Evolutionary conservation across 305 asterid genomes (phyloP), one percentile per base, ranked within the genome.

Genomic region (Lippia alba): DNA sequence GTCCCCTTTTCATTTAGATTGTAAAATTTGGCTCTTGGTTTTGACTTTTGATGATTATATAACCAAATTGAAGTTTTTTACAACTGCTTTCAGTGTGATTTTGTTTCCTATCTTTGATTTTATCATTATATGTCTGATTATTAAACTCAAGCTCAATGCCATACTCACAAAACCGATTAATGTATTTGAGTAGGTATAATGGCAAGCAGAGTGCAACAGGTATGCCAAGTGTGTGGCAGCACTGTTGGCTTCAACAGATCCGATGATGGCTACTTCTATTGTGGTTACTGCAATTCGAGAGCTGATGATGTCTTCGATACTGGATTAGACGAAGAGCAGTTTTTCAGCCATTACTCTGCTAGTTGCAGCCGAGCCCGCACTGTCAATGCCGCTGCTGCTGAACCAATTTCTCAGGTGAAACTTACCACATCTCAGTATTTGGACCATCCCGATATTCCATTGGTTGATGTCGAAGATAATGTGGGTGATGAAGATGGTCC

Each of bases 211-310:
- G 67, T 82, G 54, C 69, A 46, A 30, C 68, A 67, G 75, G 56
- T 11, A 12, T 92, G 97, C 79, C 69, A 74, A 15, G 64, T 58
- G 2, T 92, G 96, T 74, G 86, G 84, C 16, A 67, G 83, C 58
- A 51, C 40, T 71, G 32, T 20, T 12, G 80, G 84, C 46, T 86
- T 85, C 56, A 56, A 48, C 74, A 76, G 16, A 78, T 78, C 36
- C 5, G 89, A 76, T 12, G 96, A 89, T 70, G 94, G 96, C 39
- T 83, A 71, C 79, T 87, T 75, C 67, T 88, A 85, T 51, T 86
- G 96, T 69, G 69, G 56, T 30, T 49, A 66, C 41, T 92, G 94
- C 77, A 75, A 72, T 74, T 78, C 92, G 39, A 86, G 75, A 76
- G 94, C 87, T 1, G 85, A 79, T 41, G 94, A 78, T 69, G 66